Evolutionary conservation across 768 basidiomycete species (phyloP).

Genomic region (Tulasnella calospora): DNA sequence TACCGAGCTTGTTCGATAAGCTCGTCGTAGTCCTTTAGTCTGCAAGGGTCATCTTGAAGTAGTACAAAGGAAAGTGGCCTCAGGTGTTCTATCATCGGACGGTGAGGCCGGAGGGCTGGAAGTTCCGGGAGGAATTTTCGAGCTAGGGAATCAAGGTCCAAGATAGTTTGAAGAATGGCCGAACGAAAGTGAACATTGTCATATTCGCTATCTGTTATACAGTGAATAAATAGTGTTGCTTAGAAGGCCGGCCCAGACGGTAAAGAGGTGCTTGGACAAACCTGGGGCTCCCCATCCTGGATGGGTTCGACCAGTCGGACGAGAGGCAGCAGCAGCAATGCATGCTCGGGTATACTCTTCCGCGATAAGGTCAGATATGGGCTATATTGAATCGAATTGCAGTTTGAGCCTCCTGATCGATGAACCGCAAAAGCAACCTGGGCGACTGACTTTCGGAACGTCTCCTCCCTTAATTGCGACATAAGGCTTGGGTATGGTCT

Average conservation of each 20-base stretch:
- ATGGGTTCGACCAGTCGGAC: constrained; percentile 9
- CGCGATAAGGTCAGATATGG: constrained; percentile 22
- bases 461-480: constrained; percentile 26
- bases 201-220: constrained; percentile 17
- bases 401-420: background rate
- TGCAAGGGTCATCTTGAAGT: constrained; percentile 12
- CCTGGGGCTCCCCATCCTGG: constrained; percentile 29
- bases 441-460: constrained; percentile 21
- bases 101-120: constrained; percentile 24
- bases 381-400: background rate
- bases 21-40: constrained; percentile 13
- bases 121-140: constrained; percentile 24
- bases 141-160: constrained; percentile 18
- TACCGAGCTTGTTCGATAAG: constrained; percentile 27
- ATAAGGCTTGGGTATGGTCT: constrained; percentile 26
- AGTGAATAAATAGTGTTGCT: background rate
- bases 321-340: constrained; percentile 15
- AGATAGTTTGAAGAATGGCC: constrained; percentile 26
- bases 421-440: background rate
- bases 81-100: constrained; percentile 20
- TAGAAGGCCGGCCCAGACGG: background rate
- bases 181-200: constrained; percentile 22
- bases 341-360: constrained; percentile 27
- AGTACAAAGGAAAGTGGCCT: constrained; percentile 20
- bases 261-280: background rate